Evolutionary conservation across 2,329 filamentous ascomycete species (phyloP).

Genomic region (Capronia coronata): DNA sequence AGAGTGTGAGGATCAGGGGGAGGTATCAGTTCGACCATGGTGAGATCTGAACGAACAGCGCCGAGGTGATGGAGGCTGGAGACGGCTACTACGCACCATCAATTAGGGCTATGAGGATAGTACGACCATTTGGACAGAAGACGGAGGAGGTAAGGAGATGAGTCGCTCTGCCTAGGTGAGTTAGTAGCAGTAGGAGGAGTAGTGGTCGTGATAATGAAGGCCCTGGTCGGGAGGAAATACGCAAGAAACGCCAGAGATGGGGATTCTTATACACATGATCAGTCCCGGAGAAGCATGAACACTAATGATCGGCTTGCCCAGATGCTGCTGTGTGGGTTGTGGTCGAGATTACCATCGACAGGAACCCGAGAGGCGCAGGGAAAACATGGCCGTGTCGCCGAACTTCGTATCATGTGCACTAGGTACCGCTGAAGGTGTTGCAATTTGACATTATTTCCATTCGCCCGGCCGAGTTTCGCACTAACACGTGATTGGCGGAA

Average conservation of each 20-base stretch:
- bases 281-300: background rate
- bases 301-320: background rate
- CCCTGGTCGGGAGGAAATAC: background rate
- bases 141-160: background rate
- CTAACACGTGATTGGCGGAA: background rate
- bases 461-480: constrained; percentile 13
- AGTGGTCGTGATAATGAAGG: background rate
- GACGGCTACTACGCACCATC: background rate
- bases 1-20: constrained; percentile 51
- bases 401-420: background rate
- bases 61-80: background rate
- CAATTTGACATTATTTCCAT: constrained; percentile 7
- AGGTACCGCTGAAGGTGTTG: background rate
- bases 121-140: background rate
- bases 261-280: background rate
- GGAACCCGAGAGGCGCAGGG: background rate
- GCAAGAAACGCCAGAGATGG: background rate
- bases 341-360: background rate
- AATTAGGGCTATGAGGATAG: background rate
- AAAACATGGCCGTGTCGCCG: background rate
- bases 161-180: background rate
- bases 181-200: background rate
- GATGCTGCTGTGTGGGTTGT: background rate
- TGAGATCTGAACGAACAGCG: background rate
- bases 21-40: constrained; percentile 50